Conservation (phyloP, 106 monocot species). For the Dendrobium nobile region DNA sequence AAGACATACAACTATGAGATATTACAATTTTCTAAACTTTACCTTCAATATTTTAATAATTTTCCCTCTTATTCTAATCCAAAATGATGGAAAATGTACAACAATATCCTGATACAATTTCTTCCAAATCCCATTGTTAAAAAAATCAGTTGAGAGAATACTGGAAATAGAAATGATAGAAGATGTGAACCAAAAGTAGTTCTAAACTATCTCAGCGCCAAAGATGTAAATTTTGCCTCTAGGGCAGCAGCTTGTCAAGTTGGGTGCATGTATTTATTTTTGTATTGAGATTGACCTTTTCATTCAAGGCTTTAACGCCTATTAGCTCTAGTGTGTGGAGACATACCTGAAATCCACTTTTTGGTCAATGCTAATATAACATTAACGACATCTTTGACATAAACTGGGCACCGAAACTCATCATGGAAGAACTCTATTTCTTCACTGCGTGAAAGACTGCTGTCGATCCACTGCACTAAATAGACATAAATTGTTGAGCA, state of each 20-base stretch:
- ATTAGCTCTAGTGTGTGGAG: background rate
- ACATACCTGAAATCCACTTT: conserved; percentile 70
- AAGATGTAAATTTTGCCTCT: background rate
- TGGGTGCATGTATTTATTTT: background rate
- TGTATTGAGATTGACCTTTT: background rate
- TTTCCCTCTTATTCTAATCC: background rate
- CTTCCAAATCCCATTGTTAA: background rate
- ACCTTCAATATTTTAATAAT: background rate
- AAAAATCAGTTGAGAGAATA: background rate
- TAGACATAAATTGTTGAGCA: background rate
- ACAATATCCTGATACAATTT: background rate
- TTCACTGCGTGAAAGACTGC: conserved; percentile 39
- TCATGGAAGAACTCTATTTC: conserved; percentile 89
- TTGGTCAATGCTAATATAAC: conserved; percentile 53
- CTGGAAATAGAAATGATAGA: background rate
- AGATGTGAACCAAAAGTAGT: too few species aligned
- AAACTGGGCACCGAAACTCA: conserved; percentile 88
- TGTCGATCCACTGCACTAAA: conserved; percentile 85
- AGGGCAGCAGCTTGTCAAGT: background rate
- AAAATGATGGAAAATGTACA: background rate
- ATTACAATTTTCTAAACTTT: background rate
- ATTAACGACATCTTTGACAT: conserved; percentile 73
- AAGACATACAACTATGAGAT: background rate
- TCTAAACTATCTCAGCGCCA: background rate
- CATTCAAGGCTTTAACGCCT: background rate